Base-by-base conservation (phyloP, 2,329 filamentous ascomycete species). In the Colletotrichum tanaceti region DNA sequence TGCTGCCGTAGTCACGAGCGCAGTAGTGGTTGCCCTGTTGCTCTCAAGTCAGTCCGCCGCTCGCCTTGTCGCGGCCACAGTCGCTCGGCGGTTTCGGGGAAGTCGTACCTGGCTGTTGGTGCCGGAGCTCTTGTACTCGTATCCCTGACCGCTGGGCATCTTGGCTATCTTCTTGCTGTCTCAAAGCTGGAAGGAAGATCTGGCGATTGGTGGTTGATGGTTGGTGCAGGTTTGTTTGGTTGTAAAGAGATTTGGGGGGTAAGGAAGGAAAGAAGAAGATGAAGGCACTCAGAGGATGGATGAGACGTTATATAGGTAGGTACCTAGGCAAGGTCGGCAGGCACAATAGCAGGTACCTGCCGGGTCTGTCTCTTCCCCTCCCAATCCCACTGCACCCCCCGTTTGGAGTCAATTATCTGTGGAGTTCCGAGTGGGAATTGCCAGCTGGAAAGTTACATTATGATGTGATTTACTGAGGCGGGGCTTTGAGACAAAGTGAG, bases 21-120 rank as follows among this genome's bases (percentile, higher is more conserved):
- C 89, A 90, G 74, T 88, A 92, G 80, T 89, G 86, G 79, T 92
- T 92, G 71, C 90, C 90, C 89, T 91, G 35, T 38, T 1, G 32
- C 32, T 11, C 22, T 11, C 22, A 11, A 14, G 22, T 59, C 41
- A 65, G 65, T 3, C 28, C 9, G 7, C 32, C 32, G 32, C 32
- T 35, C 32, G 32, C 11, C 22, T 2, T 16, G 18, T 20, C 28
- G 2, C 28, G 13, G 4, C 4, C 9, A n/a, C 5, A 6, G 9
- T 14, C 9, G 11, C 20, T 10, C 13, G 20, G 10, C 6, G 20
- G n/a, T 3, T 14, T 9, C 14, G 20, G 16, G 2, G 39, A 41
- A 3, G 32, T 71, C 76, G 68, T 79, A 89, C 89, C 82, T 89
- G 82, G 78, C 77, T 86, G 80, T 92, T 92, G 77, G 85, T 89